Percentiles rank a stretch among this genome's conserved stretches.
phyloP scores from a whole-genome alignment of 169 alveolate species.

The Sarcocystis neurona region DNA sequence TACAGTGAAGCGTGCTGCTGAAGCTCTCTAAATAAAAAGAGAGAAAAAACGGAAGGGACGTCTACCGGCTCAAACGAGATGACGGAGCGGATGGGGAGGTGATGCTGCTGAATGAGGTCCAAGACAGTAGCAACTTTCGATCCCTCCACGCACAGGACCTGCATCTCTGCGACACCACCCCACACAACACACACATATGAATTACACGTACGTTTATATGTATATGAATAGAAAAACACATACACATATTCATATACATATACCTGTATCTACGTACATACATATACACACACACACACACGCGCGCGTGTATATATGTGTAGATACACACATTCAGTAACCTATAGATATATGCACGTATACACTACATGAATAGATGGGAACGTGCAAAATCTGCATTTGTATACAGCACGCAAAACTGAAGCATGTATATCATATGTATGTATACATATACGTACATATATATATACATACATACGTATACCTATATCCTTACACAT shows the following conservation, averaged over 20 bases:
- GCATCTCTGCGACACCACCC: slow-evolving; percentile 39
- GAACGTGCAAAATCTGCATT: not conserved
- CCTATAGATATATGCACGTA: no score
- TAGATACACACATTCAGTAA: no score
- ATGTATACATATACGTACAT: not conserved
- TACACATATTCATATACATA: not conserved
- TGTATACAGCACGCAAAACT: no score
- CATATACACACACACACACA: not conserved
- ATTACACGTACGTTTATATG: no score
- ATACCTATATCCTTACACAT: no score
- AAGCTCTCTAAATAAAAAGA: not conserved
- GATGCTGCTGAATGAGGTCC: slow-evolving; percentile 7
- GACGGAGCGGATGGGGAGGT: slow-evolving; percentile 29
- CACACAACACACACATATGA: no score
- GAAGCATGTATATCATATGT: no score
- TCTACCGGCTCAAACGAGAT: slow-evolving; percentile 54
- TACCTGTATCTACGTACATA: not conserved
- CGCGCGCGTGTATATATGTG: not conserved
- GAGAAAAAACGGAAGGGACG: not conserved
- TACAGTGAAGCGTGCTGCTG: not conserved
- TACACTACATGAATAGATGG: no score
- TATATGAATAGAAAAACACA: not conserved
- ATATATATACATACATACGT: not conserved
- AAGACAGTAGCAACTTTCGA: slow-evolving; percentile 8
- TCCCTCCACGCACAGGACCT: slow-evolving; percentile 54